These are phyloP conservation scores for Tylopilus felleus DNA, from an alignment of 768 basidiomycete genomes.

Conservation along the genomic window DNA sequence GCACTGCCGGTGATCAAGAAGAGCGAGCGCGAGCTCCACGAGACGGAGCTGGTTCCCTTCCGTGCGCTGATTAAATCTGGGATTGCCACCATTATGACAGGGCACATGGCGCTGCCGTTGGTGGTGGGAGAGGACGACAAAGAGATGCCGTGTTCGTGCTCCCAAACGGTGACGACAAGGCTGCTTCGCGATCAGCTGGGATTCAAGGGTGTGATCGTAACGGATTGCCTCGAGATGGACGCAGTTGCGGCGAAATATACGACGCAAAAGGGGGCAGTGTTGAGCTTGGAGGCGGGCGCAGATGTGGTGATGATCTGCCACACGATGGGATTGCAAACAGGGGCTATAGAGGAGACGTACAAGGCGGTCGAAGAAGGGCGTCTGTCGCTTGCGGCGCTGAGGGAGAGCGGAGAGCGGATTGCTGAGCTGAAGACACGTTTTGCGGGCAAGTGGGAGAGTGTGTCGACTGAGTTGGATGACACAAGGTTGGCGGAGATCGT, in stretches of 20 bases:
- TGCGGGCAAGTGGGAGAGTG: slow-evolving; percentile 44
- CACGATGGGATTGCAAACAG: slow-evolving; percentile 48
- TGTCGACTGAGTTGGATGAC: slow-evolving; percentile 29
- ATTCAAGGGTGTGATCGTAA: slow-evolving; percentile 61
- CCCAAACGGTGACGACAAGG: slow-evolving; percentile 46
- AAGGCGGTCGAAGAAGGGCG: slow-evolving; percentile 45
- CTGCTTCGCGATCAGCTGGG: slow-evolving; percentile 50
- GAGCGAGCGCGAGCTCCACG: slow-evolving; percentile 36
- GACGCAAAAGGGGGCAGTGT: slow-evolving; percentile 44
- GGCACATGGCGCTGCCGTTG: slow-evolving; percentile 66
- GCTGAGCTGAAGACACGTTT: slow-evolving; percentile 48
- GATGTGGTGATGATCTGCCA: slow-evolving; percentile 79
- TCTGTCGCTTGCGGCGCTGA: slow-evolving; percentile 38
- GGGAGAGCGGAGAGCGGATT: slow-evolving; percentile 45
- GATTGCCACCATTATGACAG: slow-evolving; percentile 65
- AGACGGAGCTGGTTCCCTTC: slow-evolving; percentile 61
- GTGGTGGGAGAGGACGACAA: slow-evolving; percentile 41
- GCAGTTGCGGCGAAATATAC: slow-evolving; percentile 50
- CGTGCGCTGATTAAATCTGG: slow-evolving; percentile 37
- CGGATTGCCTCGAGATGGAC: slow-evolving; percentile 77
- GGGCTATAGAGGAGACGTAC: slow-evolving; percentile 51
- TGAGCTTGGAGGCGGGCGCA: slow-evolving; percentile 58
- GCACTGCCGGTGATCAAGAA: slow-evolving; percentile 61
- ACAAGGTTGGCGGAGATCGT: slow-evolving; percentile 31
- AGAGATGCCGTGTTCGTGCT: slow-evolving; percentile 59